A percentile compares a stretch with the other conserved stretches of the same genome.
Conservation (phyloP, 768 basidiomycete species). For the Pisolithus tinctorius region DNA sequence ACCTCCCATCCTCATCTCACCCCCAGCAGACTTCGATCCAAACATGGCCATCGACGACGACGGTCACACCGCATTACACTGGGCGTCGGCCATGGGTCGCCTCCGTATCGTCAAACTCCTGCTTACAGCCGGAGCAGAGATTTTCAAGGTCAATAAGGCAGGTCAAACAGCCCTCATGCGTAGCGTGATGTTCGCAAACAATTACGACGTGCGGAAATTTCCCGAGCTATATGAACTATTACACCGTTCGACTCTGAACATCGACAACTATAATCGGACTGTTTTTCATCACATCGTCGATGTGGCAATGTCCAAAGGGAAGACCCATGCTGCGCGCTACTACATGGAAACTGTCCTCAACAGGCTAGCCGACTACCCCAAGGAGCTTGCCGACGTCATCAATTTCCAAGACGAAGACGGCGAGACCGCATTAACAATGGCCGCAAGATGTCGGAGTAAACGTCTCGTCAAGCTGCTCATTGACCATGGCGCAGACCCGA, state of each 20-base stretch:
- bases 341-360: slow-evolving; percentile 96
- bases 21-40: slow-evolving; percentile 88
- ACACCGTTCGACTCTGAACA: slow-evolving; percentile 97
- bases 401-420: slow-evolving; percentile 99
- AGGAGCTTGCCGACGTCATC: slow-evolving; percentile 94
- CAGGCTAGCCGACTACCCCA: slow-evolving; percentile 86
- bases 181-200: slow-evolving; percentile 98
- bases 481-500: slow-evolving; percentile 94
- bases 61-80: slow-evolving; percentile 93
- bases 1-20: slow-evolving; percentile 79
- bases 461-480: slow-evolving; percentile 92
- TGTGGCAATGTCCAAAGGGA: slow-evolving; percentile 94
- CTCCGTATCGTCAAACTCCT: slow-evolving; percentile 93
- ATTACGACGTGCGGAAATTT: slow-evolving; percentile 98
- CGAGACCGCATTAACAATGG: slow-evolving; percentile 95
- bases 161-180: slow-evolving; percentile 99
- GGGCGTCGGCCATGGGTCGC: slow-evolving; percentile 99
- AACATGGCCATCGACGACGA: slow-evolving; percentile 98
- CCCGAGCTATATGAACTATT: slow-evolving; percentile 94
- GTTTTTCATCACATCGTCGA: slow-evolving; percentile 98
- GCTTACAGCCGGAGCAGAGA: slow-evolving; percentile 89
- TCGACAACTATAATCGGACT: slow-evolving; percentile 95
- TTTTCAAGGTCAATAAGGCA: slow-evolving; percentile 93
- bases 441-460: slow-evolving; percentile 91
- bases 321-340: slow-evolving; percentile 95